A percentile compares a stretch with the other conserved stretches of the same genome.
phyloP scores from a whole-genome alignment of 495 filamentous ascomycete species.

The Hypomontagnella submonticulosa region DNA sequence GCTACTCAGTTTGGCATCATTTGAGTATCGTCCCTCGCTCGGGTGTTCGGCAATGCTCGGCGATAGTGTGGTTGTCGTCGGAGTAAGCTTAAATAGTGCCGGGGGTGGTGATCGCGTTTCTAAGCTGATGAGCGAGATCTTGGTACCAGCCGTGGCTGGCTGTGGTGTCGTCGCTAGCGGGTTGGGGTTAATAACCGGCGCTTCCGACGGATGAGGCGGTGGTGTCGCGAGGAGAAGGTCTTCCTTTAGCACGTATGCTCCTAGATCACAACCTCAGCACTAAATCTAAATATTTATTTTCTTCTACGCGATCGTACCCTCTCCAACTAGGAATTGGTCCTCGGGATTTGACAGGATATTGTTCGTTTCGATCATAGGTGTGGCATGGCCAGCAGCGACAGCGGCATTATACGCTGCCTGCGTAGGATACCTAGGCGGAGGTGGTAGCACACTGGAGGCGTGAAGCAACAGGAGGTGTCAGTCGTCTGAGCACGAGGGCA shows the following conservation, averaged over 20 bases:
- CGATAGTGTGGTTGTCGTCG: conserved; percentile 48
- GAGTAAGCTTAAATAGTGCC: conserved; percentile 60
- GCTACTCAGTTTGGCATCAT: conserved; percentile 62
- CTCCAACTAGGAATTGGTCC: conserved; percentile 86
- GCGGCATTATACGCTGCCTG: conserved; percentile 73
- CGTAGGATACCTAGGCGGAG: conserved; percentile 83
- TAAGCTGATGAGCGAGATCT: conserved; percentile 78
- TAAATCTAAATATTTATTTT: conserved; percentile 1
- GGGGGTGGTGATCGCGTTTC: conserved; percentile 69
- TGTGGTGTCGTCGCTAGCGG: conserved; percentile 85
- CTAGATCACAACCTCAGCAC: conserved; percentile 56
- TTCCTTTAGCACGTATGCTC: conserved; percentile 88
- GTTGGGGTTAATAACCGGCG: conserved; percentile 84
- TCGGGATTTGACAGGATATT: conserved; percentile 85
- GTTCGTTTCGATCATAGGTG: conserved; percentile 88
- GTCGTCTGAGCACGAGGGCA: conserved; percentile 10
- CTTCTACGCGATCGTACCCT: conserved; percentile 69
- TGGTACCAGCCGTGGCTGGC: conserved; percentile 87
- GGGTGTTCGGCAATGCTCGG: conserved; percentile 70
- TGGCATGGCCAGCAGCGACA: conserved; percentile 68
- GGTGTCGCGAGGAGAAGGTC: conserved; percentile 93
- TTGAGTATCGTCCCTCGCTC: conserved; percentile 69
- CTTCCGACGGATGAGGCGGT: conserved; percentile 93
- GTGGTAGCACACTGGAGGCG: conserved; percentile 75
- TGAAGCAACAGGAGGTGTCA: conserved; percentile 20